Base-by-base conservation (phyloP, 805 yeast genomes). In the Barnettozyma sucrosica region DNA sequence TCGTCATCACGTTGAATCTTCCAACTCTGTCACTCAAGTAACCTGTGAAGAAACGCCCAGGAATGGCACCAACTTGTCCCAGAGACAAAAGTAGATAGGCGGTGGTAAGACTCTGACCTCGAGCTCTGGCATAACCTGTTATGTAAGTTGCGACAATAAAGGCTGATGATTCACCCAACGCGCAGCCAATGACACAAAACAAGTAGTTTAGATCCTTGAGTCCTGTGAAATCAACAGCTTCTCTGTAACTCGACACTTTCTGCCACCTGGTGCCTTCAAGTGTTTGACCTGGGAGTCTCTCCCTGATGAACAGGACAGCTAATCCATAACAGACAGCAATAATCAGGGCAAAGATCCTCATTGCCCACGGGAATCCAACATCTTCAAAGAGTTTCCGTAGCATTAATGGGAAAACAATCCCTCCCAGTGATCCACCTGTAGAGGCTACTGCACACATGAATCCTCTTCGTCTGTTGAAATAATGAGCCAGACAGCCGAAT, bases 401-500 rank as follows among this genome's bases (percentile, higher is more conserved):
- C 64, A 77, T 69, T 21, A 77, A 57, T 11, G 84, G 83, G 65
- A 78, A 76, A 13, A 75, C 50, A 50, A 74, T 67, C 30, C 82
- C 83, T 36, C 83, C 83, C 20, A 78, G 36, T 13, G 78, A 70
- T 3, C 80, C 81, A 36, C 82, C 82, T 21, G 70, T 67, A 7
- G 75, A 68, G 0, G 79, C 71, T 3, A 75, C 39, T 1, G 78
- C 76, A 8, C 66, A 63, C 20, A 81, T 83, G 45, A 70, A 64
- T 2, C 85, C 89, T 57, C 88, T 68, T 52, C 67, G 77, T 41
- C 61, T 68, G 44, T 71, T 67, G 57, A 83, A 83, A 77, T 85
- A 83, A 53, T 83, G 89, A 25, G 81, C 75, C 9, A 82, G 69
- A 13, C 77, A 78, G 13, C 85, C 77, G 7, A 83, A 64, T 32